Evolutionary conservation across 768 basidiomycete species (phyloP).

Genomic region (Brasilioporus rufonigricans): DNA sequence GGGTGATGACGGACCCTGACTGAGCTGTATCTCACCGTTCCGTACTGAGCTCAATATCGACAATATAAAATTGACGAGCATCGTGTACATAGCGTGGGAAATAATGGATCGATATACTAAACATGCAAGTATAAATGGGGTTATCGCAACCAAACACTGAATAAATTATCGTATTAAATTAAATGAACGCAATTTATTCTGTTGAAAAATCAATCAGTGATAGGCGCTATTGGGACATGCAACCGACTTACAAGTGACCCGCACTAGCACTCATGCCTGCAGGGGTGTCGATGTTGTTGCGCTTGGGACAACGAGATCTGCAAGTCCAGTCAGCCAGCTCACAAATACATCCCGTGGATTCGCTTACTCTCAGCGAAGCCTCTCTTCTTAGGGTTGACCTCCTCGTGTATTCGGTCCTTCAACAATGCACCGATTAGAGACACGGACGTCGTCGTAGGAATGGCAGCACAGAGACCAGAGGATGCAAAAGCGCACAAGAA

Average conservation of each 20-base stretch:
- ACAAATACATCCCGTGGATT: background rate
- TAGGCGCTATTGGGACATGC: too few species aligned
- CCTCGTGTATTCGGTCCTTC: constrained; percentile 24
- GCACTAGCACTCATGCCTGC: background rate
- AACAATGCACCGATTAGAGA: constrained; percentile 11
- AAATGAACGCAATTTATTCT: too few species aligned
- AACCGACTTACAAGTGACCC: background rate
- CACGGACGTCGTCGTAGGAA: constrained; percentile 1
- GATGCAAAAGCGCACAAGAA: constrained; percentile 15
- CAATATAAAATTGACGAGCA: too few species aligned
- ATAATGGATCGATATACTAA: background rate
- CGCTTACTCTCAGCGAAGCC: constrained; percentile 4
- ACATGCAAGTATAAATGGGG: too few species aligned
- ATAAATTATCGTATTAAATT: too few species aligned
- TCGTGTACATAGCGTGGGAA: background rate
- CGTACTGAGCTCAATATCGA: too few species aligned
- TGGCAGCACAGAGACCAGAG: constrained; percentile 12
- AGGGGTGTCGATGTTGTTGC: background rate
- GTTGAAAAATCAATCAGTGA: too few species aligned
- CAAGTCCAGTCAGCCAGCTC: background rate
- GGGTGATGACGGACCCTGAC: too few species aligned
- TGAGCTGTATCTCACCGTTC: too few species aligned
- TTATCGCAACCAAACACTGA: too few species aligned
- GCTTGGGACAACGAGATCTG: background rate
- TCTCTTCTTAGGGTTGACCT: constrained; percentile 10